These are phyloP conservation scores for Diplotaxis tenuifolia DNA, from an alignment of 345 rosid genomes.

Conservation along the genomic window DNA sequence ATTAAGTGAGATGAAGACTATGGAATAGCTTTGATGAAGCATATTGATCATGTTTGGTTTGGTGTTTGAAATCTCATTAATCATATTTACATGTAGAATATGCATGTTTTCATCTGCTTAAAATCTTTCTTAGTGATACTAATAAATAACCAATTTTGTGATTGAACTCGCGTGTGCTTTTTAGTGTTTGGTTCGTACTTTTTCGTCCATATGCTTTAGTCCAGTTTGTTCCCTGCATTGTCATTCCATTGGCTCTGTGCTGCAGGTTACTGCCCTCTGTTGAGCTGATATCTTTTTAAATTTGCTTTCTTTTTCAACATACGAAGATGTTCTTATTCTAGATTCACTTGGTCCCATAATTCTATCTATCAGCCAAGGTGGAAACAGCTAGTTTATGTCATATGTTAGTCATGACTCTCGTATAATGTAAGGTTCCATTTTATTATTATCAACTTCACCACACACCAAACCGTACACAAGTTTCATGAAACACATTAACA, in stretches of 20 bases:
- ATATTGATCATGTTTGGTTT: neutral
- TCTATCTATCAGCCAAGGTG: constrained; percentile 70
- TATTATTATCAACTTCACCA: neutral
- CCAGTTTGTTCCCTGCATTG: constrained; percentile 89
- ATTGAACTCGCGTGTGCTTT: too few species aligned
- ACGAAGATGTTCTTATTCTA: neutral
- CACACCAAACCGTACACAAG: neutral
- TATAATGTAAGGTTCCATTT: neutral
- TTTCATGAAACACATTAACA: neutral
- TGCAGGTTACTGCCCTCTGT: constrained; percentile 57
- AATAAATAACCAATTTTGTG: too few species aligned
- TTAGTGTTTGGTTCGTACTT: too few species aligned
- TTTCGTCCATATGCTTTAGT: constrained; percentile 80
- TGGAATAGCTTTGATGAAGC: neutral
- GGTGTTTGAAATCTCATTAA: neutral
- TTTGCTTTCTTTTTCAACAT: neutral
- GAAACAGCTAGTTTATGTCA: constrained; percentile 61
- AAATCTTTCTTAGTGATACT: too few species aligned
- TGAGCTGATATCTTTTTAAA: neutral
- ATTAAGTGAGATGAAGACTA: constrained; percentile 6
- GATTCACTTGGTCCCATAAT: constrained; percentile 41
- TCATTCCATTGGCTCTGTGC: constrained; percentile 93
- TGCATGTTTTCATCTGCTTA: too few species aligned
- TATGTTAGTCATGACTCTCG: too few species aligned
- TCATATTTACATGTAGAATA: neutral